Evolutionary conservation across 352 stramenopile species (phyloP).

Genomic region (Pythium rhizo-oryzae): DNA sequence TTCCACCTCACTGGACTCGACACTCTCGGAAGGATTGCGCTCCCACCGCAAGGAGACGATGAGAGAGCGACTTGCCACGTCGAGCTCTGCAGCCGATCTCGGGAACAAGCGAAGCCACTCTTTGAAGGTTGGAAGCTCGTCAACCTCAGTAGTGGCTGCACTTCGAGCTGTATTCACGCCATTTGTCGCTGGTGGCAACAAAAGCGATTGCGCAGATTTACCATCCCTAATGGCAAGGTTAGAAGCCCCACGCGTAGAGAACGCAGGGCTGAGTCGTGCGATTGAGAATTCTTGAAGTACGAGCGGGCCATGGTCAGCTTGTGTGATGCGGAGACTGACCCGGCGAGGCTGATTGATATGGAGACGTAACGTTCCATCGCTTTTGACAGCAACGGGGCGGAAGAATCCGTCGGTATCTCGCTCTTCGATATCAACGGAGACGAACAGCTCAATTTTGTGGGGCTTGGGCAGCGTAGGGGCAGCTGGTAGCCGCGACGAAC

Average conservation of each 20-base stretch:
- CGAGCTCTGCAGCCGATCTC: conserved; percentile 17
- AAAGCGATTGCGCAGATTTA: conserved; percentile 27
- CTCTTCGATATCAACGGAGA: conserved; percentile 79
- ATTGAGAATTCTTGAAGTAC: conserved; percentile 42
- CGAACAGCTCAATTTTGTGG: conserved; percentile 58
- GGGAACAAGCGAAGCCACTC: conserved; percentile 28
- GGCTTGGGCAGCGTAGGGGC: background rate
- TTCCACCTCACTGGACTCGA: conserved; percentile 33
- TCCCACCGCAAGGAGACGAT: conserved; percentile 62
- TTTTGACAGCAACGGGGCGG: conserved; percentile 64
- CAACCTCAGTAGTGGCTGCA: conserved; percentile 28
- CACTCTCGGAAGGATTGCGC: conserved; percentile 6
- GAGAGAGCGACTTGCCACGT: conserved; percentile 52
- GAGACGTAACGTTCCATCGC: conserved; percentile 64
- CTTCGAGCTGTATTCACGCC: background rate
- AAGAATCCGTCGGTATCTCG: conserved; percentile 68
- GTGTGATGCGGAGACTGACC: conserved; percentile 61
- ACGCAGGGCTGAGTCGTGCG: conserved; percentile 46
- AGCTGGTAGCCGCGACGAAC: background rate
- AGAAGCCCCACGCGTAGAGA: conserved; percentile 19
- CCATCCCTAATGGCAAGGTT: conserved; percentile 27
- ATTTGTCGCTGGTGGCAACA: conserved; percentile 18
- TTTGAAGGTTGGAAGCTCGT: conserved; percentile 28
- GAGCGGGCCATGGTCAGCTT: conserved; percentile 67
- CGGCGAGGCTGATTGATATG: conserved; percentile 60